phyloP scores from a whole-genome alignment of 768 basidiomycete species.

The Imleria badia region DNA sequence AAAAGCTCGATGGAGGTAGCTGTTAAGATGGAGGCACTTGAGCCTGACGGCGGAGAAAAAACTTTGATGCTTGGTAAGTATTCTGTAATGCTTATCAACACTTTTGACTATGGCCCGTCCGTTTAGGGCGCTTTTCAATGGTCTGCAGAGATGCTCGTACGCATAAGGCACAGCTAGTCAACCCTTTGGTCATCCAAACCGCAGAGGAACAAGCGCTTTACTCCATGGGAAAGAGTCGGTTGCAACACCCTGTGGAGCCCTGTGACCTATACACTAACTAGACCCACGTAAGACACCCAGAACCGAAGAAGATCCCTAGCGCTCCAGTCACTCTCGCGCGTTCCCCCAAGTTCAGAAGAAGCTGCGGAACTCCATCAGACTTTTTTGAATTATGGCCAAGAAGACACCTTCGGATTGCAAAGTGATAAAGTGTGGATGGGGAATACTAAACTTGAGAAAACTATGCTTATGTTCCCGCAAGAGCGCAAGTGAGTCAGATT shows the following conservation, averaged over 20 bases:
- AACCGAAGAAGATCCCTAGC: conserved; percentile 52
- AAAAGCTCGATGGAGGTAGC: conserved; percentile 82
- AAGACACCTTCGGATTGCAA: conserved; percentile 25
- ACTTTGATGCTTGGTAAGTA: conserved; percentile 55
- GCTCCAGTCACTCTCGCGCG: conserved; percentile 60
- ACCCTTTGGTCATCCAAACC: conserved; percentile 57
- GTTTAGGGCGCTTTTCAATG: conserved; percentile 86
- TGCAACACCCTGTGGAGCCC: neutral
- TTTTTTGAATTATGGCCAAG: conserved; percentile 59
- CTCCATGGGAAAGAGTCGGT: conserved; percentile 66
- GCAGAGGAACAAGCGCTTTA: conserved; percentile 63
- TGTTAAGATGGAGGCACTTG: conserved; percentile 75
- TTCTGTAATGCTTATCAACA: conserved; percentile 24
- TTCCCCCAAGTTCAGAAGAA: conserved; percentile 73
- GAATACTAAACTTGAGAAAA: conserved; percentile 66
- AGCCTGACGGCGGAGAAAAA: conserved; percentile 48
- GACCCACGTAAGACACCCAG: conserved; percentile 51
- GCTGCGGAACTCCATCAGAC: conserved; percentile 67
- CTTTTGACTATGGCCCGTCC: neutral
- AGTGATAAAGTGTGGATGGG: conserved; percentile 69
- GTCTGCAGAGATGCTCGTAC: conserved; percentile 74
- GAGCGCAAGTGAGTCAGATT: conserved; percentile 64
- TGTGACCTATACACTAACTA: neutral
- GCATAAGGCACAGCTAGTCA: conserved; percentile 61
- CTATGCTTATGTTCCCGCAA: conserved; percentile 82